These are phyloP conservation scores for Aleurites moluccanus DNA, from an alignment of 441 rosid genomes.

Conservation along the genomic window DNA sequence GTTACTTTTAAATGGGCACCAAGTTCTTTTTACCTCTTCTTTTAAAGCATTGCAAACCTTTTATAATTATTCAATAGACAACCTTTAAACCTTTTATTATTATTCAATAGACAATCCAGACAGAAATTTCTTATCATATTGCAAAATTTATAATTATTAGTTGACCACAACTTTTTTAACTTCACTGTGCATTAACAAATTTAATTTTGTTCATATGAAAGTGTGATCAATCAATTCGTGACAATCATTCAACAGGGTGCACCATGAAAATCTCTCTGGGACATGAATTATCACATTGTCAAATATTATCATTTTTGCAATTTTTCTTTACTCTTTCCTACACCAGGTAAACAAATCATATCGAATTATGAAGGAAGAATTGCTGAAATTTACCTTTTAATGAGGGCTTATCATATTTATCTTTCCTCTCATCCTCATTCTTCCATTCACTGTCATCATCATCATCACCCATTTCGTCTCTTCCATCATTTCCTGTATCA, in stretches of 20 bases:
- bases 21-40: too few species aligned
- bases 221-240: background rate
- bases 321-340: background rate
- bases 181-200: background rate
- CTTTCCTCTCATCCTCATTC: slow-evolving; percentile 59
- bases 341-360: background rate
- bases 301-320: background rate
- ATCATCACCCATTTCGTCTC: slow-evolving; percentile 68
- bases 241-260: background rate
- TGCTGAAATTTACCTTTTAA: slow-evolving; percentile 54
- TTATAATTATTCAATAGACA: background rate
- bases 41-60: background rate
- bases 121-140: background rate
- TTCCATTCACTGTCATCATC: slow-evolving; percentile 66
- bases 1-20: too few species aligned
- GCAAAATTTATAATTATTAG: background rate
- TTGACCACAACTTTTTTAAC: background rate
- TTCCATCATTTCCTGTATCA: slow-evolving; percentile 78
- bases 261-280: slow-evolving; percentile 1
- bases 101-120: background rate
- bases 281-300: background rate
- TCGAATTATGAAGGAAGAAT: slow-evolving; percentile 3
- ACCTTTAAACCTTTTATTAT: background rate
- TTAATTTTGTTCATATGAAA: background rate
- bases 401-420: slow-evolving; percentile 55